These are phyloP conservation scores for Gyromitra esculenta DNA, from an alignment of 2,329 filamentous ascomycete species.

Conservation along the genomic window DNA sequence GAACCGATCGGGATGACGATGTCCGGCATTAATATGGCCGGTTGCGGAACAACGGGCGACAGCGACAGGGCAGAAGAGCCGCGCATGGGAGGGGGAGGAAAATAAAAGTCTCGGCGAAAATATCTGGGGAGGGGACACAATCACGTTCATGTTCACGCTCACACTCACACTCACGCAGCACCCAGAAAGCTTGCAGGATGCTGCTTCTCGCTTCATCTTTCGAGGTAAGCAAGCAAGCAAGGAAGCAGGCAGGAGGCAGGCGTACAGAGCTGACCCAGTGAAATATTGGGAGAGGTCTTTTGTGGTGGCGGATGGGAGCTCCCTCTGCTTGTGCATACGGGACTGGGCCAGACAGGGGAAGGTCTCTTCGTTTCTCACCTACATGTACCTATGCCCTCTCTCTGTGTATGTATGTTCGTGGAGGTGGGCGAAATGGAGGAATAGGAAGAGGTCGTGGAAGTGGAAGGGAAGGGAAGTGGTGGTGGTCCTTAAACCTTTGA, in stretches of 20 bases:
- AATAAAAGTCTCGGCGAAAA: conserved; percentile 29
- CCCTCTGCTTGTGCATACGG: conserved; percentile 9
- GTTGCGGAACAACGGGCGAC: conserved; percentile 29
- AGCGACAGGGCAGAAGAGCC: conserved; percentile 37
- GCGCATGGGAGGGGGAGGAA: conserved; percentile 20
- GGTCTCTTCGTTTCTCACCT: background rate
- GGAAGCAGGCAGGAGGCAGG: background rate
- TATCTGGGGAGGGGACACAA: conserved; percentile 1
- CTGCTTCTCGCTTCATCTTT: conserved; percentile 34
- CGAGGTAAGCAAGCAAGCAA: conserved; percentile 34
- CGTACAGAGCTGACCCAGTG: background rate
- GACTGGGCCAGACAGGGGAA: conserved; percentile 17
- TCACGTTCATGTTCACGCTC: no score
- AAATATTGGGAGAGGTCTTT: conserved; percentile 8
- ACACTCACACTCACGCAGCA: no score
- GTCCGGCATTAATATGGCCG: conserved; percentile 36
- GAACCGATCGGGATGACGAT: conserved; percentile 50
- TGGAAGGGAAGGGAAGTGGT: background rate
- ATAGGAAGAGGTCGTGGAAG: background rate
- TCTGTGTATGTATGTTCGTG: conserved; percentile 8
- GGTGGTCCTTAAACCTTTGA: conserved; percentile 27
- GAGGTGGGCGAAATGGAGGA: background rate
- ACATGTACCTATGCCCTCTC: background rate
- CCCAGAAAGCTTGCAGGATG: background rate
- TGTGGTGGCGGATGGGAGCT: conserved; percentile 4